A percentile compares a stretch with the other conserved stretches of the same genome.
Evolutionary conservation across 805 yeast species (phyloP).

Genomic region (Middelhovenomyces tepae): DNA sequence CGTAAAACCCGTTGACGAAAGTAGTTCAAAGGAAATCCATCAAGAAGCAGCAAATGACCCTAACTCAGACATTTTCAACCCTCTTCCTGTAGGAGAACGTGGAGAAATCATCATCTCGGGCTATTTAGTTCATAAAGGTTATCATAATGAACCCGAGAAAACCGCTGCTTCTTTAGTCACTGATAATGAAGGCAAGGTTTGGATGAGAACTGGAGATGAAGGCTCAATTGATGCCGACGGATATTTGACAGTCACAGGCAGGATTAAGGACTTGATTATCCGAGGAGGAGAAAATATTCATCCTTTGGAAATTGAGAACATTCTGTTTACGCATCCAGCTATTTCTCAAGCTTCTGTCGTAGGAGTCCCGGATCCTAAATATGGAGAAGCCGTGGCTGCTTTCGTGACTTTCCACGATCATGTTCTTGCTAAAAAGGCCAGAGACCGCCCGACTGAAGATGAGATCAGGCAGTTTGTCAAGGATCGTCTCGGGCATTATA

Average conservation of each 20-base stretch:
- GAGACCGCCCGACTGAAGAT: slow-evolving; percentile 7
- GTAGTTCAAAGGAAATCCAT: no score
- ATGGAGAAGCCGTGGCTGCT: slow-evolving; percentile 24
- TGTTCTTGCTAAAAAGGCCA: slow-evolving; percentile 6
- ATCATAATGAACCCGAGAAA: slow-evolving; percentile 19
- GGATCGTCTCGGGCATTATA: slow-evolving; percentile 21
- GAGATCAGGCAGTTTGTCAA: slow-evolving; percentile 18
- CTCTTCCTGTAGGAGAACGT: slow-evolving; percentile 18
- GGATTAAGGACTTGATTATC: slow-evolving; percentile 26
- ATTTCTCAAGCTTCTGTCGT: slow-evolving; percentile 24
- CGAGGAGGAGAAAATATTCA: slow-evolving; percentile 28
- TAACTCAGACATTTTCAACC: slow-evolving; percentile 10
- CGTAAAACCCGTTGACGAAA: slow-evolving; percentile 16
- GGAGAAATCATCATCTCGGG: slow-evolving; percentile 26
- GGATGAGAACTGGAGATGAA: slow-evolving; percentile 28
- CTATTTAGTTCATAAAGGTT: slow-evolving; percentile 20
- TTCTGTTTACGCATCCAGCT: slow-evolving; percentile 18
- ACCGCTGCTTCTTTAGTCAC: slow-evolving; percentile 21
- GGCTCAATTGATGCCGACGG: slow-evolving; percentile 23
- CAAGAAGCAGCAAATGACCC: slow-evolving; percentile 4
- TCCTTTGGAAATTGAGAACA: slow-evolving; percentile 25
- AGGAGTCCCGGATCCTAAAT: slow-evolving; percentile 23
- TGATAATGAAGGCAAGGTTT: slow-evolving; percentile 17
- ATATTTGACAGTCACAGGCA: slow-evolving; percentile 22
- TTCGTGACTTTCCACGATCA: slow-evolving; percentile 16